A percentile compares a stretch with the other conserved stretches of the same genome.
These are phyloP conservation scores for Chytriomyces confervae DNA, from an alignment of 192 early-diverging fungal species.

Conservation along the genomic window DNA sequence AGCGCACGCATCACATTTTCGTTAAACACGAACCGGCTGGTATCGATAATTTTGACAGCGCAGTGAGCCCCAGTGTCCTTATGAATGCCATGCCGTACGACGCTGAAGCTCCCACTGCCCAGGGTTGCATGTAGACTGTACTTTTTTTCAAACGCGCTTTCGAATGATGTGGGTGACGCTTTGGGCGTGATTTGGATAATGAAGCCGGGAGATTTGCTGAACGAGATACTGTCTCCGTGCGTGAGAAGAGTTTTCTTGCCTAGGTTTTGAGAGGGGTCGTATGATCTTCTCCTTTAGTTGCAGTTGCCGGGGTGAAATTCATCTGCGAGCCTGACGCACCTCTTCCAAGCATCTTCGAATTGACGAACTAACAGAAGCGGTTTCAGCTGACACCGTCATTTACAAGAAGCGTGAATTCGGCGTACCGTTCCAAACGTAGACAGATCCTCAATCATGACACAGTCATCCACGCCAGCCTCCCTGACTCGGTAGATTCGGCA, in stretches of 20 bases:
- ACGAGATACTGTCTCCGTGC: conserved; percentile 29
- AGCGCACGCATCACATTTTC: conserved; percentile 35
- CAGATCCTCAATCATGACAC: conserved; percentile 32
- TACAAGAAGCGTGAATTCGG: not conserved
- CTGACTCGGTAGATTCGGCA: conserved; percentile 12
- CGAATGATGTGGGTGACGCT: not conserved
- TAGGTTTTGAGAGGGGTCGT: not conserved
- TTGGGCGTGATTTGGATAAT: conserved; percentile 16
- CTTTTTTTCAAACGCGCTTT: not conserved
- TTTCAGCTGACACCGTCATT: not conserved
- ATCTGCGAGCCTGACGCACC: not conserved
- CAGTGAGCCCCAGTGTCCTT: conserved; percentile 35
- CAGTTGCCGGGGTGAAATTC: not conserved
- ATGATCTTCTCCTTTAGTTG: not conserved
- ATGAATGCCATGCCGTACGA: conserved; percentile 37
- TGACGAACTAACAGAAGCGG: conserved; percentile 19
- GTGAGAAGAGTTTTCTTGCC: conserved; percentile 30
- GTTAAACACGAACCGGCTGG: conserved; percentile 30
- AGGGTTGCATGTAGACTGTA: conserved; percentile 25
- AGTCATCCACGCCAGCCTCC: conserved; percentile 1
- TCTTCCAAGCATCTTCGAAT: conserved; percentile 21
- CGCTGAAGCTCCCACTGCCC: conserved; percentile 42
- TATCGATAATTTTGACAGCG: conserved; percentile 50
- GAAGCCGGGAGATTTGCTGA: conserved; percentile 12
- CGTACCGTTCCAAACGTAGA: conserved; percentile 15